These are phyloP conservation scores for Polyplosphaeria fusca DNA, from an alignment of 495 filamentous ascomycete genomes.

Conservation along the genomic window DNA sequence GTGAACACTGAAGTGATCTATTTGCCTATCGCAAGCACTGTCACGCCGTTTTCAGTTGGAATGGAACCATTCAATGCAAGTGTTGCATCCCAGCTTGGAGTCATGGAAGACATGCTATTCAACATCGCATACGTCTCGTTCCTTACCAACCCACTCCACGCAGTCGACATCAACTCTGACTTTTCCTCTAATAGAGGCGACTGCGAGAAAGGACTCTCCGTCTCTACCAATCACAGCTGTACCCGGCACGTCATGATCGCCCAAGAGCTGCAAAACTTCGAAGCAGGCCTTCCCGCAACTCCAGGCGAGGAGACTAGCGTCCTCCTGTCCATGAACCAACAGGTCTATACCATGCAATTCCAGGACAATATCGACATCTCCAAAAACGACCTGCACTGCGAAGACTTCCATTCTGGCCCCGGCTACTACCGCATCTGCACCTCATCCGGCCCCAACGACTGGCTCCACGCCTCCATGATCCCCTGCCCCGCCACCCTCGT, in stretches of 20 bases:
- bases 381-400: neutral
- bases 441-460: neutral
- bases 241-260: constrained; percentile 7
- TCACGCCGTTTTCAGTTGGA: constrained; percentile 11
- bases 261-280: constrained; percentile 11
- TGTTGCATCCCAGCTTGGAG: constrained; percentile 18
- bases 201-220: constrained; percentile 9
- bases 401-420: constrained; percentile 7
- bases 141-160: constrained; percentile 12
- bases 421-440: constrained; percentile 11
- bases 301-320: neutral
- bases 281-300: constrained; percentile 2
- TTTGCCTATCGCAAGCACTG: constrained; percentile 2
- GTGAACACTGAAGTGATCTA: constrained; percentile 13
- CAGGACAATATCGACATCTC: constrained; percentile 12
- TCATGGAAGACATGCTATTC: constrained; percentile 25
- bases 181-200: neutral
- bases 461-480: constrained; percentile 4
- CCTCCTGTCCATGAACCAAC: constrained; percentile 11
- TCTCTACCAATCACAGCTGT: neutral
- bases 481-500: constrained; percentile 9
- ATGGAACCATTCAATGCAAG: constrained; percentile 24
- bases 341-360: constrained; percentile 20
- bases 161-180: constrained; percentile 12
- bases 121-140: constrained; percentile 20